A percentile compares a stretch with the other conserved stretches of the same genome.
phyloP scores from a whole-genome alignment of 208 protist genomes.

The Paratrypanosoma confusum region DNA sequence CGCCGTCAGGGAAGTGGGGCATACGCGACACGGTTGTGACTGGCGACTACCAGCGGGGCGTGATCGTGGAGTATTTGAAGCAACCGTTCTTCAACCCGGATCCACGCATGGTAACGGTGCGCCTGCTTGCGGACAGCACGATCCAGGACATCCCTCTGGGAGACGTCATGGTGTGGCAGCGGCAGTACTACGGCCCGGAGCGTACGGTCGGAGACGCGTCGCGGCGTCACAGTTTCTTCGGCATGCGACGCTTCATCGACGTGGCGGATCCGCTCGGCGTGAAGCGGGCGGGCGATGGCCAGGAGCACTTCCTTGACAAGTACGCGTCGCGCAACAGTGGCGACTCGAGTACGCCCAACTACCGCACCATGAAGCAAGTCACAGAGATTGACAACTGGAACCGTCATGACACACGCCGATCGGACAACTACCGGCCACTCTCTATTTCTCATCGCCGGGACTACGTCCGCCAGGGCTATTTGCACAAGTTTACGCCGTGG shows the following conservation, averaged over 20 bases:
- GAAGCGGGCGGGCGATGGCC: conserved; percentile 14
- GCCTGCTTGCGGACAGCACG: conserved; percentile 41
- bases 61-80: conserved; percentile 47
- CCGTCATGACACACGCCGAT: conserved; percentile 39
- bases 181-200: conserved; percentile 70
- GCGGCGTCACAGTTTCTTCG: conserved; percentile 44
- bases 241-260: conserved; percentile 70
- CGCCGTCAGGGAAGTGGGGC: conserved; percentile 1
- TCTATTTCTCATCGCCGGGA: conserved; percentile 74
- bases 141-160: conserved; percentile 54
- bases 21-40: conserved; percentile 6
- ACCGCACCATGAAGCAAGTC: conserved; percentile 78
- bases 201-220: conserved; percentile 70
- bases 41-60: conserved; percentile 56
- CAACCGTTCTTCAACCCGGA: conserved; percentile 85
- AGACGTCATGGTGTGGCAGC: conserved; percentile 78
- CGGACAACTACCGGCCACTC: conserved; percentile 83
- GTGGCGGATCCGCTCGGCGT: conserved; percentile 67
- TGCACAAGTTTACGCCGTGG: conserved; percentile 83
- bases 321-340: conserved; percentile 35
- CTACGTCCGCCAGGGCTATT: conserved; percentile 79
- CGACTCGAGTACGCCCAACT: conserved; percentile 13
- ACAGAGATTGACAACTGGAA: conserved; percentile 80
- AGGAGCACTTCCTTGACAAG: conserved; percentile 82
- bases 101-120: conserved; percentile 59